Evolutionary conservation across 495 filamentous ascomycete genomes (phyloP).

Genomic region (Hyaloscypha finlandica): DNA sequence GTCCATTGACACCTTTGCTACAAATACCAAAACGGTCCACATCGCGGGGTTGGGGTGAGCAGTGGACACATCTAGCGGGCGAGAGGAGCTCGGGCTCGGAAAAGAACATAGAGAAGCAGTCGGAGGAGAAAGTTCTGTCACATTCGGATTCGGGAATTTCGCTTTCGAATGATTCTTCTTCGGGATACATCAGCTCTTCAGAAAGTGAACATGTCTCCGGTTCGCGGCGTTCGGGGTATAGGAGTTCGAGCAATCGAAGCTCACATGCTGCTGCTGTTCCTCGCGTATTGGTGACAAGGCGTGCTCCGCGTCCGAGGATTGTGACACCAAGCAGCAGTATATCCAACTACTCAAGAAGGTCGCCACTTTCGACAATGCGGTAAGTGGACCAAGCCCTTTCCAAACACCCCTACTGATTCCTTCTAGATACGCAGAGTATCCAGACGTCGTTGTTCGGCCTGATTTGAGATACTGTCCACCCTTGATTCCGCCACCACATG

Average conservation of each 20-base stretch:
- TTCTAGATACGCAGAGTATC: conserved; percentile 20
- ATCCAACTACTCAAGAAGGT: conserved; percentile 17
- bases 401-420: neutral
- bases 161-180: conserved; percentile 14
- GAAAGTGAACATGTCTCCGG: conserved; percentile 1
- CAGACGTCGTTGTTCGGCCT: conserved; percentile 18
- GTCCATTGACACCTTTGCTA: conserved; percentile 8
- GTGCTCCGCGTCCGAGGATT: conserved; percentile 6
- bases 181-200: conserved; percentile 19
- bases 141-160: conserved; percentile 23
- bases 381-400: conserved; percentile 5
- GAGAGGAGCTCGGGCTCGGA: neutral
- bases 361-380: conserved; percentile 28
- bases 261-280: conserved; percentile 5
- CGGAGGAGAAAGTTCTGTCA: neutral
- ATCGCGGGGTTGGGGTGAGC: conserved; percentile 20
- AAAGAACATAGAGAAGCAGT: neutral
- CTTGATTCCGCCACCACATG: conserved; percentile 17
- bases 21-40: neutral
- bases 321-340: conserved; percentile 31
- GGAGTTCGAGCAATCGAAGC: conserved; percentile 2
- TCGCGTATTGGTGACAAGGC: conserved; percentile 2
- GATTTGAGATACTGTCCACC: conserved; percentile 24
- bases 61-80: conserved; percentile 18
- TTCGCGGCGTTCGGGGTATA: neutral